These are phyloP conservation scores for Pleurotus ostreatus DNA, from an alignment of 768 basidiomycete genomes.

Conservation along the genomic window DNA sequence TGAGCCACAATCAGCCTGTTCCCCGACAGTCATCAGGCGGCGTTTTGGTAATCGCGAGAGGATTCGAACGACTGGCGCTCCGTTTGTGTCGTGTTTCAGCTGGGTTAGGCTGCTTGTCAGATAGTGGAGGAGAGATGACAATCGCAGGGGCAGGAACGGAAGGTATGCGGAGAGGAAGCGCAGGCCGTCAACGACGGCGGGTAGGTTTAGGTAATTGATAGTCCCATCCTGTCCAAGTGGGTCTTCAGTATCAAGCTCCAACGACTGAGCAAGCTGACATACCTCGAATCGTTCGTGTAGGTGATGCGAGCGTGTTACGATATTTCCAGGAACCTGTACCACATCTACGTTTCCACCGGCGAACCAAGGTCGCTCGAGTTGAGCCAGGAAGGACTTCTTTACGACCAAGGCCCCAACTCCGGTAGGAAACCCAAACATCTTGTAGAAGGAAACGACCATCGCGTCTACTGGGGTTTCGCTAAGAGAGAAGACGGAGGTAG, in stretches of 20 bases:
- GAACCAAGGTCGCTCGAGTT: slow-evolving; percentile 76
- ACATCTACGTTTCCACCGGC: slow-evolving; percentile 80
- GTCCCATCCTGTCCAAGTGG: slow-evolving; percentile 63
- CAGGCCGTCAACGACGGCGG: slow-evolving; percentile 76
- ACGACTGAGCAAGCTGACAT: slow-evolving; percentile 11
- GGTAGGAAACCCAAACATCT: slow-evolving; percentile 88
- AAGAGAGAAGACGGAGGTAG: slow-evolving; percentile 66
- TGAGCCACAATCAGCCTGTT: slow-evolving; percentile 64
- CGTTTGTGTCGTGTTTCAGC: slow-evolving; percentile 59
- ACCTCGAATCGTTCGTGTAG: slow-evolving; percentile 80
- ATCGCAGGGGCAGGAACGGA: slow-evolving; percentile 72
- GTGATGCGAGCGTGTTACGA: slow-evolving; percentile 56
- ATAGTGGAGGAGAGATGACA: slow-evolving; percentile 65
- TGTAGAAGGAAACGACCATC: slow-evolving; percentile 82
- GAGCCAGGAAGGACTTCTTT: slow-evolving; percentile 60
- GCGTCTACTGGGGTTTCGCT: slow-evolving; percentile 70
- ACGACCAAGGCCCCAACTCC: slow-evolving; percentile 79
- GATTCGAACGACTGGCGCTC: slow-evolving; percentile 60
- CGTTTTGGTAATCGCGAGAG: slow-evolving; percentile 59
- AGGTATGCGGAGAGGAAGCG: slow-evolving; percentile 75
- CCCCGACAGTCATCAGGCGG: slow-evolving; percentile 53
- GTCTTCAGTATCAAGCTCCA: background rate
- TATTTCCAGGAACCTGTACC: slow-evolving; percentile 74
- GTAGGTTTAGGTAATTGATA: slow-evolving; percentile 74
- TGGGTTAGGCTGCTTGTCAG: slow-evolving; percentile 50